These are phyloP conservation scores for Populus alba DNA, from an alignment of 345 rosid species.

Conservation along the genomic window DNA sequence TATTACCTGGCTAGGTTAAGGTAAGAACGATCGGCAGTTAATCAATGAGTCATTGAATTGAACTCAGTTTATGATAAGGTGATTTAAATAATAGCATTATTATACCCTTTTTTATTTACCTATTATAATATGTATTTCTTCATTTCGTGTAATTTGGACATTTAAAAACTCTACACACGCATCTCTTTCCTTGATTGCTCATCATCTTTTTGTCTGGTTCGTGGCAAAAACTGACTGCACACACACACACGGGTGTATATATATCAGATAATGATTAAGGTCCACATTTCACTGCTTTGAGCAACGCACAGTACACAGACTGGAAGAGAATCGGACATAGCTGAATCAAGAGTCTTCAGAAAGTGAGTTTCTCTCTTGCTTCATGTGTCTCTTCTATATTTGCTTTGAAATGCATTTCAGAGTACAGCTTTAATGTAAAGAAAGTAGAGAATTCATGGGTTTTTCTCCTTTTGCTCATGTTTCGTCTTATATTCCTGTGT, in stretches of 20 bases:
- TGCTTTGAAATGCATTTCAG: background rate
- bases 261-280: too few species aligned
- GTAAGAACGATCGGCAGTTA: background rate
- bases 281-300: too few species aligned
- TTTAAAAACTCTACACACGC: background rate
- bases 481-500: background rate
- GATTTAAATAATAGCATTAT: background rate
- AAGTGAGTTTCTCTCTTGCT: background rate
- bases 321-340: too few species aligned
- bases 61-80: background rate
- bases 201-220: background rate
- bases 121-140: background rate
- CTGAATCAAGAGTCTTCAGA: background rate
- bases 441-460: background rate
- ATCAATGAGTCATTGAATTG: background rate
- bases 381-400: background rate
- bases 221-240: too few species aligned
- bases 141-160: background rate
- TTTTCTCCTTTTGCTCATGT: background rate
- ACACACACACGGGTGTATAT: too few species aligned
- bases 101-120: background rate
- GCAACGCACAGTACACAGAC: too few species aligned
- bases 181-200: background rate
- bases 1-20: background rate
- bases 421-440: background rate